phyloP scores from a whole-genome alignment of 1,139 yeast genomes.

The Hansenula sp. region DNA sequence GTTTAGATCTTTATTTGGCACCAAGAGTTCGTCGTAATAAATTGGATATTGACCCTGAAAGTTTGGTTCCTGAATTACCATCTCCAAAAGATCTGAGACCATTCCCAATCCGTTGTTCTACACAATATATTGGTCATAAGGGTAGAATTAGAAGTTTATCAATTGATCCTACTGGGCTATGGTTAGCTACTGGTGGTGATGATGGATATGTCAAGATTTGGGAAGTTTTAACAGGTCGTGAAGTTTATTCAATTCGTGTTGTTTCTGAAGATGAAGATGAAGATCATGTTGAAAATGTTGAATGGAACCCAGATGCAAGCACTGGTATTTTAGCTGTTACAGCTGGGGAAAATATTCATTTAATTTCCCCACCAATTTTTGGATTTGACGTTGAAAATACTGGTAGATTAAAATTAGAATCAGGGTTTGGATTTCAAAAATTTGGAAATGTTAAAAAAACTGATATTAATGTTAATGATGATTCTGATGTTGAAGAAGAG shows the following conservation, averaged over 20 bases:
- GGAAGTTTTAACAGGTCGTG: slow-evolving; percentile 96
- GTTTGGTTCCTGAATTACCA: slow-evolving; percentile 92
- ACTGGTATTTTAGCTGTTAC: slow-evolving; percentile 79
- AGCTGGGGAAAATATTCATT: slow-evolving; percentile 75
- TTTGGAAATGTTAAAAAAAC: slow-evolving; percentile 56
- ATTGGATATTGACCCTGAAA: slow-evolving; percentile 92
- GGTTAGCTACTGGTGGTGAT: slow-evolving; percentile 97
- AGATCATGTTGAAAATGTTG: slow-evolving; percentile 77
- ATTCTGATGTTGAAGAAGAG: slow-evolving; percentile 32
- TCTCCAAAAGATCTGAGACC: slow-evolving; percentile 96
- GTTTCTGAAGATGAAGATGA: slow-evolving; percentile 36
- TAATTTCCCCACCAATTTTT: slow-evolving; percentile 86
- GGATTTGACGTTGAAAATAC: slow-evolving; percentile 84
- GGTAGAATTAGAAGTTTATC: slow-evolving; percentile 81
- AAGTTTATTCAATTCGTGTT: slow-evolving; percentile 65
- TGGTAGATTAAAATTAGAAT: slow-evolving; percentile 75
- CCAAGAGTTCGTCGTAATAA: slow-evolving; percentile 94
- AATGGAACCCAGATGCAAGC: slow-evolving; percentile 83
- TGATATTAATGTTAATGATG: slow-evolving; percentile 27
- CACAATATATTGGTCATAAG: slow-evolving; percentile 76
- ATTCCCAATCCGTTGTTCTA: slow-evolving; percentile 93
- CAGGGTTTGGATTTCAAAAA: slow-evolving; percentile 90
- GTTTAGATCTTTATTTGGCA: slow-evolving; percentile 89
- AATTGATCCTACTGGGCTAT: slow-evolving; percentile 85
- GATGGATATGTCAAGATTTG: slow-evolving; percentile 95